Evolutionary conservation across 345 rosid species (phyloP), one percentile per base, ranked within the genome.

Genomic region (Brassica cretica): DNA sequence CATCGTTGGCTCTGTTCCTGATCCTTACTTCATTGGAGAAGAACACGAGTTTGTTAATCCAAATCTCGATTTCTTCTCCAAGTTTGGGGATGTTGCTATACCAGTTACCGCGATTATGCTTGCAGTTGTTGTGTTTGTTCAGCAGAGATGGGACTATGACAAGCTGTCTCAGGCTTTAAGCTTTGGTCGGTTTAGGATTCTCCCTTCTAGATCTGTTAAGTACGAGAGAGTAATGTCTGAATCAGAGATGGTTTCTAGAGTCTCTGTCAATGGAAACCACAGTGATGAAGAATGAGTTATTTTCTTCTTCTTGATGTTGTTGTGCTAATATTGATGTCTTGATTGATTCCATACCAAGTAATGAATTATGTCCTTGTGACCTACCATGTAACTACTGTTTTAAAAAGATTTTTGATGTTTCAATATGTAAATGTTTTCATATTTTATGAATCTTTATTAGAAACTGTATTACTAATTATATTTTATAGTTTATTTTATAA

Each of bases 71-170:
- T 91, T 93, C 80, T 93, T 78, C 87, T 86, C 95, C 24, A 89
- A 85, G 76, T 85, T 88, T 37, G 95, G 95, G 3, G 98, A 93
- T 73, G 61, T 93, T 0, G 88, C 89, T 25, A 91, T 93, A 81
- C 98, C 98, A 0, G 37, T 67, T 27, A 82, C 86, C 2, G 92
- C 92, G 41, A 77, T 87, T 75, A 46, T 90, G 16, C 93, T 91
- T 18, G 91, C 89, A 7, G 85, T 66, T 8, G 53, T 74, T 0
- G 86, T 90, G 63, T 91, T 84, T 78, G 44, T 85, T 76, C 98
- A 91, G 88, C 97, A 93, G 85, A 90, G 84, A 76, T 91, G 97
- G 95, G 86, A 73, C 35, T 89, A 89, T 71, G 97, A 89, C 68
- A 89, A 81, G 84, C 87, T 93, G 27, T 83, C 86, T 70, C 88